Conservation (phyloP, 2,329 filamentous ascomycete species). For the Xylaria polymorpha region DNA sequence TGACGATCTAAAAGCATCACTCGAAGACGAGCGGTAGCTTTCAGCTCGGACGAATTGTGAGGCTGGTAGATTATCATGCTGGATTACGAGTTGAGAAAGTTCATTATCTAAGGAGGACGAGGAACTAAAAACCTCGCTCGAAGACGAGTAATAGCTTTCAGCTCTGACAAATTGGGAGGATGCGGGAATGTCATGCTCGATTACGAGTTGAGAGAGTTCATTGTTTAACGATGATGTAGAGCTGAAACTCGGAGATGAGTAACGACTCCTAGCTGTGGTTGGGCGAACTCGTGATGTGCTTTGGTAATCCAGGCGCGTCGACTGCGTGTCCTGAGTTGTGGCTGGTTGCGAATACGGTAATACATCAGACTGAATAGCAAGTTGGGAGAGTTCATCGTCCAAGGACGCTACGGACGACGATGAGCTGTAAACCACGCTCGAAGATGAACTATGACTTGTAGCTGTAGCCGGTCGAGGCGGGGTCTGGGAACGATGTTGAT, state of each 20-base stretch:
- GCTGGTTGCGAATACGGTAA: constrained; percentile 36
- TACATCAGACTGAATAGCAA: constrained; percentile 24
- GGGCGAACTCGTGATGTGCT: constrained; percentile 21
- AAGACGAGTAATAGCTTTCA: constrained; percentile 27
- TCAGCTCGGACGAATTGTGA: constrained; percentile 11
- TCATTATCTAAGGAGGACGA: constrained; percentile 28
- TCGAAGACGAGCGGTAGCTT: constrained; percentile 28
- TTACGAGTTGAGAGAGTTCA: constrained; percentile 25
- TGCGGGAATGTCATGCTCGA: constrained; percentile 17
- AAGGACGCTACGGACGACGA: constrained; percentile 30
- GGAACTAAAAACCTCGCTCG: constrained; percentile 26
- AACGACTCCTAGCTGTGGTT: constrained; percentile 18
- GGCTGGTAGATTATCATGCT: constrained; percentile 11
- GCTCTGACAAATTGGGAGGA: constrained; percentile 16
- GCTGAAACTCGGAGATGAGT: constrained; percentile 32
- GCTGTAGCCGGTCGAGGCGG: constrained; percentile 32
- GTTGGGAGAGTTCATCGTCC: constrained; percentile 19
- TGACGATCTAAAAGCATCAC: constrained; percentile 24
- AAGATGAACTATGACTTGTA: constrained; percentile 36
- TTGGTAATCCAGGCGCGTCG: constrained; percentile 29
- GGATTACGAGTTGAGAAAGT: constrained; percentile 26
- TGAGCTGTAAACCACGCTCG: constrained; percentile 33
- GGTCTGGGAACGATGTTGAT: constrained; percentile 21
- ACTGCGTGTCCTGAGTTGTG: constrained; percentile 33
- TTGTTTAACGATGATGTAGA: constrained; percentile 30